Conservation (phyloP, 495 filamentous ascomycete genomes). For the Lophium mytilinum region DNA sequence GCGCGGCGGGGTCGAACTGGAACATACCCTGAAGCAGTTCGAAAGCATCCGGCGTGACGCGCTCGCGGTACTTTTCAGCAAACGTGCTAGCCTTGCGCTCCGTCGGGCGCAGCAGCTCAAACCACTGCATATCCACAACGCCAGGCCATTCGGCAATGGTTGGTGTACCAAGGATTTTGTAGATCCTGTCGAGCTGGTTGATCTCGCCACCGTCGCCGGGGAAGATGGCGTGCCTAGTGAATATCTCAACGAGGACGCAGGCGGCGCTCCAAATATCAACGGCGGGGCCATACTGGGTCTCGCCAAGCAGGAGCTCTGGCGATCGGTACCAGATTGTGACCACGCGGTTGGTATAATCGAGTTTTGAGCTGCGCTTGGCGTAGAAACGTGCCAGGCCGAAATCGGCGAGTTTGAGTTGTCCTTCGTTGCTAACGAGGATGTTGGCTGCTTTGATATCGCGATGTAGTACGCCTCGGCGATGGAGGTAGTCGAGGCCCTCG, state of each 20-base stretch:
- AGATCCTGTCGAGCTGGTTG: conserved; percentile 92
- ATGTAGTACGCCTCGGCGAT: conserved; percentile 87
- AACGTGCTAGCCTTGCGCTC: conserved; percentile 72
- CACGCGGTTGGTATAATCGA: conserved; percentile 98
- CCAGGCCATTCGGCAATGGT: conserved; percentile 77
- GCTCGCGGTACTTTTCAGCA: conserved; percentile 67
- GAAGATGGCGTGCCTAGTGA: conserved; percentile 90
- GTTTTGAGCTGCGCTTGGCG: conserved; percentile 68
- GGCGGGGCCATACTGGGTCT: conserved; percentile 87
- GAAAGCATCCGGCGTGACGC: conserved; percentile 61
- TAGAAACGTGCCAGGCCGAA: conserved; percentile 98
- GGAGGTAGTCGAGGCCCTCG: conserved; percentile 87
- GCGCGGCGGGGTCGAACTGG: conserved; percentile 73
- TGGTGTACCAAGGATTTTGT: conserved; percentile 85
- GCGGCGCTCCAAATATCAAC: conserved; percentile 98
- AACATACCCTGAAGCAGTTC: conserved; percentile 78
- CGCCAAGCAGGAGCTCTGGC: conserved; percentile 86
- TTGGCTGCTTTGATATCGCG: conserved; percentile 82
- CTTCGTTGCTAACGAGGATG: conserved; percentile 80
- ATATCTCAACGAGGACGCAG: conserved; percentile 94
- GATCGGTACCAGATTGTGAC: conserved; percentile 98
- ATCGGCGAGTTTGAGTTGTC: conserved; percentile 86
- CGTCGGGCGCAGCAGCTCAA: conserved; percentile 72
- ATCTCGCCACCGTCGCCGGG: conserved; percentile 92
- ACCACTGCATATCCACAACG: conserved; percentile 90